Conservation (phyloP, 1,284 basidiomycete genomes). For the Tilletiaria anomala region DNA sequence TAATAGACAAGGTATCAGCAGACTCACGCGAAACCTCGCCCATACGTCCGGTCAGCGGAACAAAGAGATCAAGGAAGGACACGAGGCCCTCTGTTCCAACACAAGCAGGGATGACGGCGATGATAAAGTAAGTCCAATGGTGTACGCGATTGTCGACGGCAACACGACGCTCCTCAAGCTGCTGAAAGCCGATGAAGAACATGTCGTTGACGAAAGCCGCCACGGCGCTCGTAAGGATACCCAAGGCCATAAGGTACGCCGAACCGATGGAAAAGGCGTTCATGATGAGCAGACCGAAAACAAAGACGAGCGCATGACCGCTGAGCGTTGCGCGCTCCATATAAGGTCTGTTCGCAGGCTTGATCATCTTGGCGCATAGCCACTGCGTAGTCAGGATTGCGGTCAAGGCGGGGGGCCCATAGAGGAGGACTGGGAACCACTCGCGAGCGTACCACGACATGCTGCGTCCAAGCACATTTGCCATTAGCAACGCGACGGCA, state of each 20-base stretch:
- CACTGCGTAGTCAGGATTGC: slow-evolving; percentile 53
- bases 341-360: slow-evolving; percentile 19
- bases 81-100: slow-evolving; percentile 57
- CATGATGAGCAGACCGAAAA: slow-evolving; percentile 34
- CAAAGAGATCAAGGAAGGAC: slow-evolving; percentile 62
- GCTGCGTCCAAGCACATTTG: slow-evolving; percentile 50
- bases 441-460: slow-evolving; percentile 47
- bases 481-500: slow-evolving; percentile 58
- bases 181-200: slow-evolving; percentile 15
- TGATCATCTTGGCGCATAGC: slow-evolving; percentile 47
- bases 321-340: slow-evolving; percentile 27
- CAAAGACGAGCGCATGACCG: slow-evolving; percentile 1
- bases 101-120: slow-evolving; percentile 48
- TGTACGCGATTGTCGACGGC: slow-evolving; percentile 25
- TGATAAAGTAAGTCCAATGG: slow-evolving; percentile 17
- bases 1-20: too few relatives aligned
- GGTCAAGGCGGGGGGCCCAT: slow-evolving; percentile 53
- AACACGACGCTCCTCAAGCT: slow-evolving; percentile 18
- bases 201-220: slow-evolving; percentile 25
- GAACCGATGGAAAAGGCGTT: slow-evolving; percentile 58
- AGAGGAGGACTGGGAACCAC: slow-evolving; percentile 57
- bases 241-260: slow-evolving; percentile 53
- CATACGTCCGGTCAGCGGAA: slow-evolving; percentile 59
- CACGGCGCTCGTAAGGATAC: slow-evolving; percentile 44
- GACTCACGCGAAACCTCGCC: slow-evolving; percentile 21